Evolutionary conservation across 2,329 filamentous ascomycete genomes (phyloP), one percentile per base, ranked within the genome.

Genomic region (Alternaria novae-zelandiae): DNA sequence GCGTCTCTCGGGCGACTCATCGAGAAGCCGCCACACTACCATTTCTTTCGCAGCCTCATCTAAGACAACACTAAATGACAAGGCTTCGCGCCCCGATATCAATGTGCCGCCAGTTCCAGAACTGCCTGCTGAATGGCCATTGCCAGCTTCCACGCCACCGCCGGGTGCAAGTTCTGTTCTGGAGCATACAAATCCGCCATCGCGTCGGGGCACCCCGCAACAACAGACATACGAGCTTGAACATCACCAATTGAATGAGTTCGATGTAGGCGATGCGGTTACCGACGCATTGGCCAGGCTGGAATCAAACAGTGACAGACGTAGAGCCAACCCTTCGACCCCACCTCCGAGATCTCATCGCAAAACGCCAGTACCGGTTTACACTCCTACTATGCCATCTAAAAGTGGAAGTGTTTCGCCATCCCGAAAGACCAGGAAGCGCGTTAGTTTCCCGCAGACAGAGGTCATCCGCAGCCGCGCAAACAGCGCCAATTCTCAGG

Each of bases 71-170:
- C 63, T 69, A 46, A 57, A 67, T 5, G 68, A 71, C 30, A 68
- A 70, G 43, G 64, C 65, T 9, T 69, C 67, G 6, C 66, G 57
- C n/a, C 45, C 65, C 13, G 58, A 55, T 23, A 64, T 61, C 9
- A 55, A 70, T 21, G 64, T 65, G 12, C 76, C 76, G 5, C 76
- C 73, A 4, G 68, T 79, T 2, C 75, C 75, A 17, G 56, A 68
- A 6, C 59, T 76, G 5, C 76, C 71, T 6, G 47, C 54, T 4
- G 66, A 74, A 15, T 75, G 74, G 73, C 72, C 72, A 11, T 60
- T 76, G 3, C 72, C 73, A 28, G 68, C 69, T 49, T 66, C 69
- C 6, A 54, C 57, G 45, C 50, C 70, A 11, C 62, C 67, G 17
- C 65, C 63, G 10, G 65, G 57, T 20, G 65, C 70, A 11, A 58